These are phyloP conservation scores for Solanum dulcamara DNA, from an alignment of 257 asterid species.

Conservation along the genomic window DNA sequence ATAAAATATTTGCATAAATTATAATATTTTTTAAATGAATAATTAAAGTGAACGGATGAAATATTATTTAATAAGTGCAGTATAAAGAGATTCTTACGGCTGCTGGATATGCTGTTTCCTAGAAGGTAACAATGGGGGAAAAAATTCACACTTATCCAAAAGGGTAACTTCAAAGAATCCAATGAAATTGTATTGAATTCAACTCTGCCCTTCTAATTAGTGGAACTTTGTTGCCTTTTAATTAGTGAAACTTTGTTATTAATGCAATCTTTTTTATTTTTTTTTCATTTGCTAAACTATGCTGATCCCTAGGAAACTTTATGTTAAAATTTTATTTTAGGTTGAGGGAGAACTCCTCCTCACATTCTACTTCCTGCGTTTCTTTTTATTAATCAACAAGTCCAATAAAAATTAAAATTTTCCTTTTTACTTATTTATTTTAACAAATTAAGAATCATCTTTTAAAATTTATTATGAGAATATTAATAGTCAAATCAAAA, in stretches of 20 bases:
- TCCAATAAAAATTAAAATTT: background rate
- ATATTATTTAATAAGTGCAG: too few species aligned
- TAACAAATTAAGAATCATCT: background rate
- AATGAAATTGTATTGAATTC: background rate
- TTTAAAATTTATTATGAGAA: background rate
- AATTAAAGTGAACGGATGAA: too few species aligned
- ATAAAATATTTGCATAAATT: too few species aligned
- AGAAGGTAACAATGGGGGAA: background rate
- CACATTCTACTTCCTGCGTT: background rate
- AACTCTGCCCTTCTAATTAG: background rate
- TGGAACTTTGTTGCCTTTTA: background rate
- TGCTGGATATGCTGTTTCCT: background rate
- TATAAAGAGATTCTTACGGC: background rate
- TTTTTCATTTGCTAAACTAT: slow-evolving; percentile 5
- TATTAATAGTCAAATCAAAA: background rate
- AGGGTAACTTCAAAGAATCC: background rate
- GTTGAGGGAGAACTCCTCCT: background rate
- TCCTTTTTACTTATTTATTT: background rate
- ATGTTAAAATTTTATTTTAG: background rate
- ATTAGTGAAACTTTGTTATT: background rate
- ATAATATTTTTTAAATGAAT: too few species aligned
- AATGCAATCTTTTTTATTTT: background rate
- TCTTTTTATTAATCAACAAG: background rate
- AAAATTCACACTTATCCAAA: background rate
- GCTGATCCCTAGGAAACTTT: slow-evolving; percentile 28